Evolutionary conservation across 768 basidiomycete genomes (phyloP).

Genomic region (Hortiboletus campestris): DNA sequence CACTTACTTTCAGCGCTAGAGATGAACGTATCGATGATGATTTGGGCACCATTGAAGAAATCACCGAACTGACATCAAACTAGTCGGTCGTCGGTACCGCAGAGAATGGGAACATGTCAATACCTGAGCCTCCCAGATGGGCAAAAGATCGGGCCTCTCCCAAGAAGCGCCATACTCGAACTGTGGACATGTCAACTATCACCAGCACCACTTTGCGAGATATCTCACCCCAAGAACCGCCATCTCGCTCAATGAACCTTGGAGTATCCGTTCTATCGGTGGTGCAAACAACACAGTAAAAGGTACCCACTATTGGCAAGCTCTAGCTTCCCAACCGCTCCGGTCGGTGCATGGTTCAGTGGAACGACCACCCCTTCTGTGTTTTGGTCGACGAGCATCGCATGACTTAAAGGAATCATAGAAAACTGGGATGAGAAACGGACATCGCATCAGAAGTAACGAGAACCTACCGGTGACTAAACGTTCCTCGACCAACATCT

Average conservation of each 20-base stretch:
- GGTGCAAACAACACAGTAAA: neutral
- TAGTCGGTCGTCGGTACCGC: neutral
- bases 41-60: slow-evolving; percentile 87
- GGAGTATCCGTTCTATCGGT: neutral
- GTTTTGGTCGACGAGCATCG: slow-evolving; percentile 88
- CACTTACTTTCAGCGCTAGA: slow-evolving; percentile 77
- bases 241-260: slow-evolving; percentile 86
- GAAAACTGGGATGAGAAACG: neutral
- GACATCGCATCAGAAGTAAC: neutral
- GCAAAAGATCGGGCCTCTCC: slow-evolving; percentile 77
- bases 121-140: slow-evolving; percentile 93
- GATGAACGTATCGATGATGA: slow-evolving; percentile 88
- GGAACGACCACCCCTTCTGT: slow-evolving; percentile 80
- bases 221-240: slow-evolving; percentile 77
- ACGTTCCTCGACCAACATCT: slow-evolving; percentile 89
- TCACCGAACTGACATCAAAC: slow-evolving; percentile 68
- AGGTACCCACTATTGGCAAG: slow-evolving; percentile 77
- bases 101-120: neutral
- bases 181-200: slow-evolving; percentile 33
- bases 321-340: slow-evolving; percentile 67
- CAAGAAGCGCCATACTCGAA: slow-evolving; percentile 92
- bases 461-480: slow-evolving; percentile 63
- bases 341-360: slow-evolving; percentile 61
- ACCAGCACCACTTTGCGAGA: neutral
- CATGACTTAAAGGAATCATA: slow-evolving; percentile 49